Conservation (phyloP, 768 basidiomycete species). For the Naganishia friedmannii region DNA sequence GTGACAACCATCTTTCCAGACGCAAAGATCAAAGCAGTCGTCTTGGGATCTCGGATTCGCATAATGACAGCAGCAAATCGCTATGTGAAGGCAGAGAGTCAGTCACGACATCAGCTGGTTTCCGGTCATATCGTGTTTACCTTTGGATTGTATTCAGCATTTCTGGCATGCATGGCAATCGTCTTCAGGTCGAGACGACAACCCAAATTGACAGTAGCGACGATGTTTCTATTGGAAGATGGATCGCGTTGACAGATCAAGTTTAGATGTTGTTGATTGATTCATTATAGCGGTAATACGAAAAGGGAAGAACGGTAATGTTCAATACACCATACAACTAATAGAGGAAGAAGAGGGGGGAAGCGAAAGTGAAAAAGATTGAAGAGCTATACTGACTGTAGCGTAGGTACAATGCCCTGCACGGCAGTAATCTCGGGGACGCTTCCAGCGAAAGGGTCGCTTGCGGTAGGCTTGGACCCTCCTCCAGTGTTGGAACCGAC, state of each 20-base stretch:
- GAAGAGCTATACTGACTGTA: constrained; percentile 63
- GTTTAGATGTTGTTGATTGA: not conserved
- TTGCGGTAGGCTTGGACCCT: constrained; percentile 4
- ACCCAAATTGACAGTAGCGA: constrained; percentile 96
- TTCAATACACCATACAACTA: constrained; percentile 9
- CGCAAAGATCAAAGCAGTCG: constrained; percentile 97
- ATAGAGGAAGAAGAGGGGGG: constrained; percentile 5
- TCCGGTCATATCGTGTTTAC: constrained; percentile 56
- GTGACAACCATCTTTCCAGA: constrained; percentile 99
- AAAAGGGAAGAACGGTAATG: not conserved
- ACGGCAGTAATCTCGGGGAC: constrained; percentile 78
- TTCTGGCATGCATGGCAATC: constrained; percentile 93
- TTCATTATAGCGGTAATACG: not conserved
- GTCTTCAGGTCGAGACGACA: constrained; percentile 96
- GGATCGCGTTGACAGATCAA: not conserved
- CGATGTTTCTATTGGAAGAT: constrained; percentile 69
- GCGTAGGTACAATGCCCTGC: constrained; percentile 95
- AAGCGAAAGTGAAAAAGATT: not conserved
- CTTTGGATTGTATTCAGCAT: constrained; percentile 99
- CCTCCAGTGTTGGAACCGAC: not conserved
- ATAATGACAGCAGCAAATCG: constrained; percentile 99
- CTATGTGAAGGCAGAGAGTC: constrained; percentile 54
- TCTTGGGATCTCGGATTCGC: constrained; percentile 99
- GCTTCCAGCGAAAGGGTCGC: constrained; percentile 23
- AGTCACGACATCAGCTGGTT: not conserved